These are phyloP conservation scores for Datisca glomerata DNA, from an alignment of 306 rosid species.

Conservation along the genomic window DNA sequence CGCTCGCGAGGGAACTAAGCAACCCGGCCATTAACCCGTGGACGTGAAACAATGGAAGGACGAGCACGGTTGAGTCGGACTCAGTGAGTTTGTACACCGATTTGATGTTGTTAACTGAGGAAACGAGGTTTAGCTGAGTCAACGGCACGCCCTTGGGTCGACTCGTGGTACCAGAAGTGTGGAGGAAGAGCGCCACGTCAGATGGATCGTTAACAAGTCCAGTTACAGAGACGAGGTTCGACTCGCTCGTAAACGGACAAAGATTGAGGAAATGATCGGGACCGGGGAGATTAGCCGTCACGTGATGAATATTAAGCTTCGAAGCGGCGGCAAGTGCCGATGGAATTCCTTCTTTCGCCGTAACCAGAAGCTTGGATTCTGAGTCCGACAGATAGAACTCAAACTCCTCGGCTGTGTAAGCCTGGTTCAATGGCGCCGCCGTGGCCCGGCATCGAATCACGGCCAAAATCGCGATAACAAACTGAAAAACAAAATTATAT, in stretches of 20 bases:
- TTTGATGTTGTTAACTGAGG: constrained; percentile 45
- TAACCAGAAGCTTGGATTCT: constrained; percentile 55
- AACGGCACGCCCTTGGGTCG: constrained; percentile 78
- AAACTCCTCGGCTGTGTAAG: constrained; percentile 69
- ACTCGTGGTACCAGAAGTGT: constrained; percentile 88
- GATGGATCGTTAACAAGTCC: constrained; percentile 31
- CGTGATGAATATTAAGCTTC: constrained; percentile 38
- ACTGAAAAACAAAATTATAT: constrained; percentile 22
- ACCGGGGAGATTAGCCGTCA: constrained; percentile 22
- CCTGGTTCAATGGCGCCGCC: constrained; percentile 66
- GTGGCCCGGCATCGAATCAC: constrained; percentile 63
- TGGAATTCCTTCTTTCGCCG: constrained; percentile 27
- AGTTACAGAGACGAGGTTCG: constrained; percentile 5
- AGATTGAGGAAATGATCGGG: constrained; percentile 15
- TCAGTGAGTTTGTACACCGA: constrained; percentile 60
- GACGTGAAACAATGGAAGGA: constrained; percentile 68
- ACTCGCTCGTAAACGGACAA: constrained; percentile 7
- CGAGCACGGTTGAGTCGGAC: constrained; percentile 60
- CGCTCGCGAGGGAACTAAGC: constrained; percentile 46
- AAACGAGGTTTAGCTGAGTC: constrained; percentile 53
- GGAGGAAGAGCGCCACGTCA: constrained; percentile 75
- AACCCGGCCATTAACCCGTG: constrained; percentile 60
- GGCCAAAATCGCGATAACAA: constrained; percentile 52
- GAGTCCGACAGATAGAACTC: constrained; percentile 63
- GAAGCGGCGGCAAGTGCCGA: constrained; percentile 41